A percentile compares a stretch with the other conserved stretches of the same genome.
These are phyloP conservation scores for Nothophytophthora sp. DNA, from an alignment of 352 stramenopile genomes.

Conservation along the genomic window DNA sequence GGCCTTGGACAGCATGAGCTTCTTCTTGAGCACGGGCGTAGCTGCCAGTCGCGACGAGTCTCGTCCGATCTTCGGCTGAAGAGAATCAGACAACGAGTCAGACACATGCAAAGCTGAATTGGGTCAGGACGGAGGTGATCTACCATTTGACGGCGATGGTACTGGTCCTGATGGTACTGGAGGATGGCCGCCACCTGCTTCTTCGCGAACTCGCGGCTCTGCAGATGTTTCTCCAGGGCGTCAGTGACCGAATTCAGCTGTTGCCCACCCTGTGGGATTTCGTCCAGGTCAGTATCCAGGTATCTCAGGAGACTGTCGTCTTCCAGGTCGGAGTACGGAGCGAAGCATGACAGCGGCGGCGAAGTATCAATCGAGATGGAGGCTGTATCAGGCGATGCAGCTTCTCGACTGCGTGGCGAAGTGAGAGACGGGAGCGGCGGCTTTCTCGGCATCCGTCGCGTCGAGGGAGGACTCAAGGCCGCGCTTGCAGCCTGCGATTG, in stretches of 20 bases:
- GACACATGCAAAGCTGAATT: not conserved
- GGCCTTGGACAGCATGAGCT: constrained; percentile 40
- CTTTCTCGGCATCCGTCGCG: constrained; percentile 27
- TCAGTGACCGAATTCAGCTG: constrained; percentile 40
- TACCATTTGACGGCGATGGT: constrained; percentile 27
- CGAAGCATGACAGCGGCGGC: too few relatives aligned
- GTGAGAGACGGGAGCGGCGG: constrained; percentile 32
- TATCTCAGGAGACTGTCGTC: constrained; percentile 16
- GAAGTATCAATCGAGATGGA: constrained; percentile 15
- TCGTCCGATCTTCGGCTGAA: constrained; percentile 12
- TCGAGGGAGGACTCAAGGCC: constrained; percentile 8
- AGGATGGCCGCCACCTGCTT: constrained; percentile 51
- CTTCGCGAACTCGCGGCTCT: constrained; percentile 46
- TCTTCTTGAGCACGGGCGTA: constrained; percentile 33
- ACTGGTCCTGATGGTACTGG: constrained; percentile 32
- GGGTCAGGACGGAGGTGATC: too few relatives aligned
- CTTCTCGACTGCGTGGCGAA: constrained; percentile 8
- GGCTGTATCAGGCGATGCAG: constrained; percentile 10
- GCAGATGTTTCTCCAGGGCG: constrained; percentile 47
- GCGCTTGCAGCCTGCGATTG: constrained; percentile 9
- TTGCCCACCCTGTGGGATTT: constrained; percentile 12
- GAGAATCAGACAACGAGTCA: not conserved
- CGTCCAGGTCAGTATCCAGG: constrained; percentile 18
- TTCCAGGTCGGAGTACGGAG: constrained; percentile 16
- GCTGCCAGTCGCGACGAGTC: constrained; percentile 3